Base-by-base conservation (phyloP, 2,329 filamentous ascomycete species). In the Neonectria hederae region DNA sequence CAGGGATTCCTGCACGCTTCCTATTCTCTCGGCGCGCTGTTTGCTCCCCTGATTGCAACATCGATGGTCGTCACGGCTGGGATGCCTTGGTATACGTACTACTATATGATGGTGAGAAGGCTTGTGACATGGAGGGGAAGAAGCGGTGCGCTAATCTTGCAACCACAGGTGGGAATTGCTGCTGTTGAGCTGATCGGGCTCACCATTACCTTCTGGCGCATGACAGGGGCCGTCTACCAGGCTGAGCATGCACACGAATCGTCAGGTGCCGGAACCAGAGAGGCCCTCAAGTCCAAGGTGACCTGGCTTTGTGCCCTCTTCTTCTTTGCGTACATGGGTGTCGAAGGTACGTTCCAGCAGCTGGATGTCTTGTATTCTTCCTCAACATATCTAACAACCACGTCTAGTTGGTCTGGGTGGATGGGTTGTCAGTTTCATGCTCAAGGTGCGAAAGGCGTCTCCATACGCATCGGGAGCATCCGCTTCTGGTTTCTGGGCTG, bases 401-500 rank as follows among this genome's bases (percentile, higher is more conserved):
- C 4, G 1, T 19, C 0, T 17, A 81, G 80, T 91, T 54, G 89
- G 88, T 0, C 83, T 93, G 1, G 90, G 91, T 22, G 92, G 92
- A 4, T 95, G 92, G 92, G 89, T 94, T 35, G 89, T 93, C 35
- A 89, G 89, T 0, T 94, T 94, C 75, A 94, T 94, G 90, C 87
- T 92, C 6, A 85, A 86, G 13, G 88, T 92, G 10, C 86, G 92
- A 14, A 79, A 89, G 6, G 91, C 88, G 1, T 83, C 80, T 2
- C 78, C 86, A 0, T 93, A 92, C 69, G 86, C 87, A 0, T 89
- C 89, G n/a, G 91, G 91, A 26, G 89, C 92, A 77, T 88, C 87
- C 0, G 88, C 87, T 0, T 92, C 91, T 0, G 92, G 91, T 0
- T 94, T 93, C 78, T 94, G 92, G 92, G 85, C 91, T n/a, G 92